A percentile compares a stretch with the other conserved stretches of the same genome.
Conservation (phyloP, 176 grass and related monocot species). For the Alopecurus myosuroides region DNA sequence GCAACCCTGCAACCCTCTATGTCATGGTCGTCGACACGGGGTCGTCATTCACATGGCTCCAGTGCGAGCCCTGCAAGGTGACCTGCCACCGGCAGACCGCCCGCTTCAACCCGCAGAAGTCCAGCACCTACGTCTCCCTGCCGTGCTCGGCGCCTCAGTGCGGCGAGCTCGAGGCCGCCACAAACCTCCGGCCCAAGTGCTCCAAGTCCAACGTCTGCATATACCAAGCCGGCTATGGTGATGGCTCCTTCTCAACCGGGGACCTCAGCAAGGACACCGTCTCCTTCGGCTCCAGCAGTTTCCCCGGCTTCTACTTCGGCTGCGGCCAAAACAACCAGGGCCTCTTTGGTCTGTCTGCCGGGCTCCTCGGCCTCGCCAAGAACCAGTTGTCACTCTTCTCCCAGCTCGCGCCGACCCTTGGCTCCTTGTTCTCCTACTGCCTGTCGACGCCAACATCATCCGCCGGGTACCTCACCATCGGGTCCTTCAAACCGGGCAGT, state of each 20-base stretch:
- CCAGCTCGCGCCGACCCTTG: constrained; percentile 52
- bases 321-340: constrained; percentile 72
- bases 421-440: constrained; percentile 64
- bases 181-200: constrained; percentile 64
- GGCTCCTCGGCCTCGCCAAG: constrained; percentile 54
- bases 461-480: constrained; percentile 50
- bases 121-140: constrained; percentile 49
- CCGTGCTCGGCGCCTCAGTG: constrained; percentile 51
- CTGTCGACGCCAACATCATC: constrained; percentile 40
- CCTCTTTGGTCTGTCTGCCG: constrained; percentile 51
- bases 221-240: constrained; percentile 70
- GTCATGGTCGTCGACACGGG: neutral
- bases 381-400: constrained; percentile 56
- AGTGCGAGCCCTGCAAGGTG: constrained; percentile 64
- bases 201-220: constrained; percentile 48
- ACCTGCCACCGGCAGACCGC: constrained; percentile 61
- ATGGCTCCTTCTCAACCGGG: constrained; percentile 67
- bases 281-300: constrained; percentile 32
- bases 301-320: constrained; percentile 54
- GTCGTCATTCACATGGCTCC: constrained; percentile 75
- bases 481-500: constrained; percentile 5
- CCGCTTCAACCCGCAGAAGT: neutral
- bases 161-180: constrained; percentile 41
- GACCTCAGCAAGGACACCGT: constrained; percentile 60
- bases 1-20: constrained; percentile 40